These are phyloP conservation scores for Fusarium sp. DNA, from an alignment of 2,329 filamentous ascomycete species.

Conservation along the genomic window DNA sequence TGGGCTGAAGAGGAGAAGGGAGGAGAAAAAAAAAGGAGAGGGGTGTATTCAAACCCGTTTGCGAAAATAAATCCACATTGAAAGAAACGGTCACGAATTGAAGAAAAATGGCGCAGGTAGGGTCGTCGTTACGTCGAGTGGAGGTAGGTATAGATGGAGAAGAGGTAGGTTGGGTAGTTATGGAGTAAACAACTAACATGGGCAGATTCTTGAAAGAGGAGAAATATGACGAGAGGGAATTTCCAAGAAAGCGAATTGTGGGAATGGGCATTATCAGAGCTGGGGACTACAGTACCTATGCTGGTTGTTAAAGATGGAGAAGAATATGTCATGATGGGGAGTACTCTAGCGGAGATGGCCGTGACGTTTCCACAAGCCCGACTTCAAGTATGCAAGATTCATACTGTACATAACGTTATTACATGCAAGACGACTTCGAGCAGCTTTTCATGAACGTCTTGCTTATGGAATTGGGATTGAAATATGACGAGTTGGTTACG, in stretches of 20 bases:
- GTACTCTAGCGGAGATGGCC: conserved; percentile 1
- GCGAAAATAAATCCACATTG: not conserved
- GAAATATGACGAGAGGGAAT: not conserved
- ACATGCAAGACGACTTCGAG: not conserved
- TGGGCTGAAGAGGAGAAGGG: not conserved
- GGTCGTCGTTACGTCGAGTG: not conserved
- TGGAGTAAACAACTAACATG: not conserved
- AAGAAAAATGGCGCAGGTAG: conserved; percentile 12
- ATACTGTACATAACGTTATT: not conserved
- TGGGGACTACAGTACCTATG: conserved; percentile 2
- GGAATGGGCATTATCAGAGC: conserved; percentile 9
- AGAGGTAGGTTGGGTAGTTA: not conserved
- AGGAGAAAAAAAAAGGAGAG: not conserved
- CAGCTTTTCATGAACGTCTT: not conserved
- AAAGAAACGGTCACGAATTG: not conserved
- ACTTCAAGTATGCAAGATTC: not conserved
- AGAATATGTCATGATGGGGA: conserved; percentile 22
- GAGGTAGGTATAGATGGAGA: not conserved
- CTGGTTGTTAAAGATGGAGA: conserved; percentile 22
- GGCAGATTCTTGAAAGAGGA: not conserved
- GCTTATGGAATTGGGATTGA: not conserved
- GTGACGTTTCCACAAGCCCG: not conserved
- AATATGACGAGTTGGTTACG: not conserved
- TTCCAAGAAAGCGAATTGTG: conserved; percentile 16
- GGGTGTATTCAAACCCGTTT: not conserved